Evolutionary conservation across 495 filamentous ascomycete genomes (phyloP), one percentile per base, ranked within the genome.

Genomic region (Extremus antarcticus): DNA sequence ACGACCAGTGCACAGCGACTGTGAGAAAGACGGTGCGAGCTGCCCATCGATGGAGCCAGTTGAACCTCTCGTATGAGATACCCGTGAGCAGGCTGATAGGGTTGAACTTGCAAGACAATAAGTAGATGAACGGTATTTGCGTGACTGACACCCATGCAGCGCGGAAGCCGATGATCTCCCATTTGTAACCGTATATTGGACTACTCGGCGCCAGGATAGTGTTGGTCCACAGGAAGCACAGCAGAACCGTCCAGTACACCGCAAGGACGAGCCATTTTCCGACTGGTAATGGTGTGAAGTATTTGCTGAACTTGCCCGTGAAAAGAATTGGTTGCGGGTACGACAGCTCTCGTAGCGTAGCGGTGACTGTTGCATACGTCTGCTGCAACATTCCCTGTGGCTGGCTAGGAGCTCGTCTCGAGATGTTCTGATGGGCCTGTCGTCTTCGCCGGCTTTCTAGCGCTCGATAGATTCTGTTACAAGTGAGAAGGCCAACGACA

Each of bases 21-120:
- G 57, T 63, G 15, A 67, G 47, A 50, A 65, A 63, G 25, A 67
- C 47, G 0, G 54, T 62, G 0, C 60, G 51, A 3, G 62, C 60
- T 13, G 48, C 50, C 65, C 65, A 67, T 43, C 63, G 57, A 50
- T 67, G 65, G 2, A 65, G 38, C 65, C 65, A 67, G 43, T 62
- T 65, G 46, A 67, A 47, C 21, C 65, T 50, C 51, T 67, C 65
- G 50, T 67, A 63, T n/a, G 60, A 63, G 1, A 65, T 53, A 13
- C 53, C 65, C 4, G 56, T 62, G 0, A 65, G 51, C 13, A 50
- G 2, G 29, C 51, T 65, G 3, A 67, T 46, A 0, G 59, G 57
- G 21, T 55, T 63, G 51, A 59, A 61, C 43, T 65, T 67, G 20
- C 50, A 56, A 15, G 60, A 59, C 15, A 67, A 55, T 24, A 65